Percentiles rank a stretch among this genome's conserved stretches.
Evolutionary conservation across 1,139 yeast genomes (phyloP).

Genomic region (Diutina sp.): DNA sequence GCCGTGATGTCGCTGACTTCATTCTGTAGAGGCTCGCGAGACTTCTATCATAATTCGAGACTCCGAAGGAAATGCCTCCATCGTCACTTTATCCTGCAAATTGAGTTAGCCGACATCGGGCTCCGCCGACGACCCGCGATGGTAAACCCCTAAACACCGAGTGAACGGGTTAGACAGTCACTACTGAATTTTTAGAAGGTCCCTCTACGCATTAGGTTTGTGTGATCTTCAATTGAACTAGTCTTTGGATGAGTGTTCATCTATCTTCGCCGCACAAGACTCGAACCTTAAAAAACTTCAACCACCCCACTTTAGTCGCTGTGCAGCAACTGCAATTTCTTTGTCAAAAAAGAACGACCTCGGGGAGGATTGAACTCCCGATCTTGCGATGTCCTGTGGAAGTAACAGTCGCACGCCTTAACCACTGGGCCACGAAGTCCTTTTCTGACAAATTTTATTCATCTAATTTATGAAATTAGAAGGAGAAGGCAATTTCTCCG

Average conservation of each 20-base stretch:
- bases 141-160: not conserved
- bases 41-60: too few species aligned
- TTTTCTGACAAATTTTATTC: not conserved
- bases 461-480: too few species aligned
- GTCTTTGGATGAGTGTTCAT: too few species aligned
- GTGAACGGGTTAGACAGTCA: not conserved
- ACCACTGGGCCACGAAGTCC: constrained; percentile 1
- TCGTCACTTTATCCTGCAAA: not conserved
- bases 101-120: not conserved
- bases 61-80: too few species aligned
- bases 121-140: not conserved
- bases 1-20: too few species aligned
- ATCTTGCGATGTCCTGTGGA: not conserved
- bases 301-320: not conserved
- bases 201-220: too few species aligned
- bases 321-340: not conserved
- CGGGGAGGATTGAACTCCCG: constrained; percentile 2
- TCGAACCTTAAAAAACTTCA: too few species aligned
- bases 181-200: too few species aligned
- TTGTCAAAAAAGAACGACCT: not conserved
- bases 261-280: not conserved
- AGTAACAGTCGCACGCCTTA: constrained; percentile 1
- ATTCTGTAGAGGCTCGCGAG: too few species aligned
- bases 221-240: too few species aligned
- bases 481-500: too few species aligned